These are phyloP conservation scores for Globisporangium emineosum DNA, from an alignment of 352 stramenopile genomes.

Conservation along the genomic window DNA sequence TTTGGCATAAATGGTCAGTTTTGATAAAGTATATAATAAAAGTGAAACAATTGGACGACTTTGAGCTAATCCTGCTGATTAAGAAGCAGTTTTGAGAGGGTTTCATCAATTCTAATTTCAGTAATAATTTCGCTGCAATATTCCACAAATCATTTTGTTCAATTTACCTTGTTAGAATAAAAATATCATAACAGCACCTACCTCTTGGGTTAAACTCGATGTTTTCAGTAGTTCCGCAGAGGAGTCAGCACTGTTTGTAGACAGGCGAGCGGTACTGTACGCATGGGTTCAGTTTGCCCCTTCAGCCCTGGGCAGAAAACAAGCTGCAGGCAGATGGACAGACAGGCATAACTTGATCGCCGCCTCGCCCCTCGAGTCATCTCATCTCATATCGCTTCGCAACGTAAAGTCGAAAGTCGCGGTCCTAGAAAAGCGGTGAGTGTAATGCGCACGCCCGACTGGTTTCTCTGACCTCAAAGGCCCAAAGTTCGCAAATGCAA, in stretches of 20 bases:
- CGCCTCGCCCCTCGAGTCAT: background rate
- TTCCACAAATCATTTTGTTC: background rate
- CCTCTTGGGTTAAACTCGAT: background rate
- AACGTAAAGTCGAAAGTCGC: background rate
- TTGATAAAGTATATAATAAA: background rate
- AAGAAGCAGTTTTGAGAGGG: background rate
- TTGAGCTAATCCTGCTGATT: background rate
- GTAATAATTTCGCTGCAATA: background rate
- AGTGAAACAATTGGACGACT: background rate
- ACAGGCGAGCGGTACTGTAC: background rate
- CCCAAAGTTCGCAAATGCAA: background rate
- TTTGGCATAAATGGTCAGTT: background rate
- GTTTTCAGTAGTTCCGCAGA: background rate
- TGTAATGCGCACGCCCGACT: background rate
- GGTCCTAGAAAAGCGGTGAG: background rate
- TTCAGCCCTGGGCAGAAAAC: background rate
- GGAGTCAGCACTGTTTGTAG: background rate
- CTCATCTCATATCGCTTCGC: background rate
- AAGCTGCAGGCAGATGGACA: background rate
- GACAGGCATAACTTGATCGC: background rate
- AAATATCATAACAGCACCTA: background rate
- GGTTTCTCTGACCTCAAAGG: background rate
- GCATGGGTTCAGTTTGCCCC: conserved; percentile 1
- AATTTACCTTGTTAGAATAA: background rate
- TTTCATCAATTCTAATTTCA: background rate